Conservation (phyloP, 2,329 filamentous ascomycete genomes). For the Raffaelea ambrosiae region DNA sequence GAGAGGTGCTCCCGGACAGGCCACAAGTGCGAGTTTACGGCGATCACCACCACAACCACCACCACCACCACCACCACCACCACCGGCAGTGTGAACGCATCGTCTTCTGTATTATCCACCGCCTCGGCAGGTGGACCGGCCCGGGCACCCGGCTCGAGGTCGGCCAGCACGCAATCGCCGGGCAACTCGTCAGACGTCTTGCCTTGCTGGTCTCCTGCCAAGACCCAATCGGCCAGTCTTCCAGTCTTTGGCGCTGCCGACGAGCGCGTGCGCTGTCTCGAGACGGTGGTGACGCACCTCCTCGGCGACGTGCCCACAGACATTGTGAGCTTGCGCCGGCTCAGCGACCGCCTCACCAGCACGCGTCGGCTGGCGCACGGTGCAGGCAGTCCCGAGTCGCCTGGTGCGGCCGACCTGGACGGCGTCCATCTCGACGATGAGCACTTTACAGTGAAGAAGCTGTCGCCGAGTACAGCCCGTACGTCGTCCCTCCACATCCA, state of each 20-base stretch:
- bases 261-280: conserved; percentile 8
- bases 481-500: conserved; percentile 13
- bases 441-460: conserved; percentile 5
- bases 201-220: not conserved
- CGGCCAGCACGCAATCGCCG: too few relatives aligned
- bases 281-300: conserved; percentile 11
- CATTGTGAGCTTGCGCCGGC: conserved; percentile 12
- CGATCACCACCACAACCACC: too few relatives aligned
- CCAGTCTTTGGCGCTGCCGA: not conserved
- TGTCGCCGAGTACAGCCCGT: conserved; percentile 33
- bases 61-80: too few relatives aligned
- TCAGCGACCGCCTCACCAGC: conserved; percentile 12
- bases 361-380: not conserved
- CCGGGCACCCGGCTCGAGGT: too few relatives aligned
- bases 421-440: conserved; percentile 22
- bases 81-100: too few relatives aligned
- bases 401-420: conserved; percentile 15
- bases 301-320: conserved; percentile 13
- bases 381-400: not conserved
- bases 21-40: conserved; percentile 11
- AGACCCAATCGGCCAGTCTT: not conserved
- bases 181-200: too few relatives aligned
- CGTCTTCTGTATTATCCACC: too few relatives aligned
- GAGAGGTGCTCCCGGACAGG: conserved; percentile 11
- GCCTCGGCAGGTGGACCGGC: not conserved